Conservation (phyloP, 345 rosid genomes). For the Euphorbia tirucalli region DNA sequence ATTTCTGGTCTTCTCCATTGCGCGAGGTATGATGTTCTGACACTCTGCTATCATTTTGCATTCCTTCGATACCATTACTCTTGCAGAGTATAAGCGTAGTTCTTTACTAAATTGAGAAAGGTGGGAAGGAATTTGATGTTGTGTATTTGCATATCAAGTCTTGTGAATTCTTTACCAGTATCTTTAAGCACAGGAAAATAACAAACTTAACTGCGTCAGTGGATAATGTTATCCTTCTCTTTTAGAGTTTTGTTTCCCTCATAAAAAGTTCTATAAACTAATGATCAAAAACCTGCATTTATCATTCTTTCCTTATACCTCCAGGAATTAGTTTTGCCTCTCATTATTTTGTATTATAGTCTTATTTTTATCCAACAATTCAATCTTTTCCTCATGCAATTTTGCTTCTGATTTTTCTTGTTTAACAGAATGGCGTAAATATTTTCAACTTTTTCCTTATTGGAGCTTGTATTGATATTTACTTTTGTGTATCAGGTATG, state of each 20-base stretch:
- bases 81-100: not conserved
- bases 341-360: not conserved
- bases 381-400: not conserved
- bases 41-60: not conserved
- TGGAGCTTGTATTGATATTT: constrained; percentile 14
- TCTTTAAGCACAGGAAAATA: not conserved
- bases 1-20: constrained; percentile 65
- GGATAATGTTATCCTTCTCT: not conserved
- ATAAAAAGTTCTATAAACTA: not conserved
- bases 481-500: constrained; percentile 44
- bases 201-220: not conserved
- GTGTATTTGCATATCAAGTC: not conserved
- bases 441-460: not conserved
- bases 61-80: not conserved
- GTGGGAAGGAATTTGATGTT: not conserved
- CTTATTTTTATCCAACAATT: not conserved
- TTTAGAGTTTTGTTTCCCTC: not conserved
- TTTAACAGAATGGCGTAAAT: not conserved
- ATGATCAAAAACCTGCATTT: not conserved
- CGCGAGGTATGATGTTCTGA: constrained; percentile 42
- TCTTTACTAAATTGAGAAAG: not conserved
- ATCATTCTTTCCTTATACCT: not conserved
- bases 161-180: not conserved
- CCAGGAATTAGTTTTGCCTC: not conserved
- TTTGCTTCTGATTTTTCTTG: not conserved